Percentiles rank a stretch among this genome's conserved stretches.
Evolutionary conservation across 768 basidiomycete species (phyloP).

Genomic region (Rhodocollybia butyracea): DNA sequence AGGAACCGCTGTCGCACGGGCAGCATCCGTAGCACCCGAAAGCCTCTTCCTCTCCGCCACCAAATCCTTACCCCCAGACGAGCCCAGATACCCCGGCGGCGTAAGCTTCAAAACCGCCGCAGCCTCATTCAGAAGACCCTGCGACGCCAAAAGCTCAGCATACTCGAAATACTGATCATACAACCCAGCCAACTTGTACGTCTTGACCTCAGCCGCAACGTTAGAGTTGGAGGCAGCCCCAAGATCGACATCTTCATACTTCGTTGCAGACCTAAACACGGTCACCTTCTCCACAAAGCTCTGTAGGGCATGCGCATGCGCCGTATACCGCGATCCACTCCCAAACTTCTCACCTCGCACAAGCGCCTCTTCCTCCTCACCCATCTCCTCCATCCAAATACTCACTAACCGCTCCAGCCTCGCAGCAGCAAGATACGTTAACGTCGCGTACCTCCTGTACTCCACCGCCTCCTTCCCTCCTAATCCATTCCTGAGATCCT

Average conservation of each 20-base stretch:
- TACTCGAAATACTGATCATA: conserved; percentile 97
- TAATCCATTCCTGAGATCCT: no score
- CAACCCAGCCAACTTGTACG: conserved; percentile 79
- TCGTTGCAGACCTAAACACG: conserved; percentile 85
- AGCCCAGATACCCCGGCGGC: conserved; percentile 74
- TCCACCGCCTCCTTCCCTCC: conserved; percentile 30
- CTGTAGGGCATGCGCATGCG: conserved; percentile 84
- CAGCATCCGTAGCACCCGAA: conserved; percentile 29
- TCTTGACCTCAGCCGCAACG: conserved; percentile 45
- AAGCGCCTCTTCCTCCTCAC: conserved; percentile 72
- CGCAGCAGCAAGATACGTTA: conserved; percentile 92
- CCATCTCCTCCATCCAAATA: conserved; percentile 90
- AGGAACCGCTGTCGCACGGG: conserved; percentile 16
- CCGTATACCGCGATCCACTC: conserved; percentile 63
- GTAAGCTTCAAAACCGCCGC: conserved; percentile 75
- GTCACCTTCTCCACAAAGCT: conserved; percentile 96
- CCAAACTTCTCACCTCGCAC: conserved; percentile 35
- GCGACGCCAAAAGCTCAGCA: conserved; percentile 85
- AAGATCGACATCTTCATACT: conserved; percentile 76
- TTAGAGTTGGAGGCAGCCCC: conserved; percentile 28
- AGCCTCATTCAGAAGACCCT: conserved; percentile 86
- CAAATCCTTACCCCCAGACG: conserved; percentile 35
- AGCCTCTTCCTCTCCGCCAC: conserved; percentile 37
- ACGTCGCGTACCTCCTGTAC: conserved; percentile 81
- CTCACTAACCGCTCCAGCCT: conserved; percentile 82